phyloP scores from a whole-genome alignment of 2,329 filamentous ascomycete species.

The Pseudocercospora eumusae region DNA sequence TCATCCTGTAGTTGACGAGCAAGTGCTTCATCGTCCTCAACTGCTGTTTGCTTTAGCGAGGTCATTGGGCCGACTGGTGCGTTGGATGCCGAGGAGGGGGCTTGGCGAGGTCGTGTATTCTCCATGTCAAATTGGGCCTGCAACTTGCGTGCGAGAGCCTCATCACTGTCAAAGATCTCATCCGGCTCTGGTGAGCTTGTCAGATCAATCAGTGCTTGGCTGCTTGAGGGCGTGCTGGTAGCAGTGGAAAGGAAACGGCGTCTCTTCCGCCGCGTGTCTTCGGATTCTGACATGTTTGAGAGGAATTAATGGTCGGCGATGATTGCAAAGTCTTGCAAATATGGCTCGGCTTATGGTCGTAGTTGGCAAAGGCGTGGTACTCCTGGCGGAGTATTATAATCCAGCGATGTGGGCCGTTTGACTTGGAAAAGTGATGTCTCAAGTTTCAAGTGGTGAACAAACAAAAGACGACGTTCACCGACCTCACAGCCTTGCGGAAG shows the following conservation, averaged over 20 bases:
- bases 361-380: neutral
- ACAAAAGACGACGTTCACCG: neutral
- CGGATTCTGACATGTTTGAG: conserved; percentile 2
- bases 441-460: neutral
- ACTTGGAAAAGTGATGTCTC: neutral
- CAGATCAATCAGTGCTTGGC: conserved; percentile 3
- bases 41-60: neutral
- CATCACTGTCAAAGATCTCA: conserved; percentile 4
- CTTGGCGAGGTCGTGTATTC: neutral
- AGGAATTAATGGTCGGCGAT: neutral
- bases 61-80: neutral
- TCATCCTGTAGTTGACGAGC: conserved; percentile 14
- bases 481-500: neutral
- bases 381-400: neutral
- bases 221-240: neutral
- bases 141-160: conserved; percentile 11
- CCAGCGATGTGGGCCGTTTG: neutral
- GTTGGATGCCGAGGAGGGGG: neutral
- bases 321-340: neutral
- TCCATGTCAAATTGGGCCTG: conserved; percentile 3
- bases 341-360: neutral
- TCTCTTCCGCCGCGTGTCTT: conserved; percentile 16
- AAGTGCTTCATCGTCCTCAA: conserved; percentile 13
- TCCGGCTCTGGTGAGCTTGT: conserved; percentile 13
- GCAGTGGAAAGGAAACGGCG: conserved; percentile 11